Conservation (phyloP, 2,329 filamentous ascomycete species). For the Rhynchosporium agropyri region DNA sequence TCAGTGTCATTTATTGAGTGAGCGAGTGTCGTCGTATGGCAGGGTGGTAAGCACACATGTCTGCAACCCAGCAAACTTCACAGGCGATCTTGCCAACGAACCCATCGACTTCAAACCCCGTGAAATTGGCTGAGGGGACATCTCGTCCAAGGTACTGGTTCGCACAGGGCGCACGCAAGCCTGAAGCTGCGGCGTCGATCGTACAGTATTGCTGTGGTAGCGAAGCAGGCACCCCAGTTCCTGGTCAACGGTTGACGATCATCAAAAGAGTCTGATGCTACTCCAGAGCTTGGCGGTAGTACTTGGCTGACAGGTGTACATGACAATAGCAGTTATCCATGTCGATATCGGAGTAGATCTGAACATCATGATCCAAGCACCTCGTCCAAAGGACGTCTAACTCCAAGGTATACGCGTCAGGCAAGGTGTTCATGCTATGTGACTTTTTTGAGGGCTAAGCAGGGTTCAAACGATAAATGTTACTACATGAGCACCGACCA, state of each 20-base stretch:
- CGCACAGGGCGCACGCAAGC: constrained; percentile 27
- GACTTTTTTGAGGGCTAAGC: neutral
- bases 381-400: constrained; percentile 21
- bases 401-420: constrained; percentile 26
- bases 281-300: constrained; percentile 15
- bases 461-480: neutral
- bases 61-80: neutral
- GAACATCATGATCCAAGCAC: constrained; percentile 21
- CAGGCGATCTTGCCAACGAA: constrained; percentile 15
- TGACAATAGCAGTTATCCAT: constrained; percentile 21
- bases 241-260: constrained; percentile 31
- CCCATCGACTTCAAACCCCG: neutral
- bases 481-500: neutral
- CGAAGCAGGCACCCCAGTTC: constrained; percentile 25
- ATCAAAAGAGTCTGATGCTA: constrained; percentile 19
- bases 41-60: neutral
- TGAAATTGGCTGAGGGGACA: constrained; percentile 15
- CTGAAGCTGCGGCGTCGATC: constrained; percentile 31
- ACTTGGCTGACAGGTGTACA: constrained; percentile 11
- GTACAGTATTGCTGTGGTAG: constrained; percentile 25
- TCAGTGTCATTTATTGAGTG: constrained; percentile 14
- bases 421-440: constrained; percentile 19
- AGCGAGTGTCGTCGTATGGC: neutral
- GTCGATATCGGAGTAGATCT: constrained; percentile 27
- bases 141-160: constrained; percentile 34